Percentiles rank a stretch among this genome's conserved stretches.
Conservation (phyloP, 208 protist species). For the Trypanosoma avium region DNA sequence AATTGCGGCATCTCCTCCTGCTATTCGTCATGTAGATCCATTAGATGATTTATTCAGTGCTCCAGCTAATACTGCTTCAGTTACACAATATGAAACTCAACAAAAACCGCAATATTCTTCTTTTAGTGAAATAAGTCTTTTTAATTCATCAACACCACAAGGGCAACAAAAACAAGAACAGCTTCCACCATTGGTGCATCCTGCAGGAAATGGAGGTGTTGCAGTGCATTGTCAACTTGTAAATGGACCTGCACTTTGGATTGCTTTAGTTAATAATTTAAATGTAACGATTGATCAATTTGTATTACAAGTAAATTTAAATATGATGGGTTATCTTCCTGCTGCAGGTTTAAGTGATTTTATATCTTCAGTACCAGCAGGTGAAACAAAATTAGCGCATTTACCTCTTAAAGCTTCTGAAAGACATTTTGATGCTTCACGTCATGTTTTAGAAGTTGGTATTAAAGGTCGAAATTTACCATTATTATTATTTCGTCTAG, state of each 20-base stretch:
- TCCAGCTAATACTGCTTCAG: slow-evolving; percentile 8
- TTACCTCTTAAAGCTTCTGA: slow-evolving; percentile 19
- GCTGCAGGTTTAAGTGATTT: neutral
- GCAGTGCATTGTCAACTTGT: slow-evolving; percentile 20
- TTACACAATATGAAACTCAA: neutral
- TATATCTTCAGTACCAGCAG: slow-evolving; percentile 15
- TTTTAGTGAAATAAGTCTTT: neutral
- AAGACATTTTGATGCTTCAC: slow-evolving; percentile 23
- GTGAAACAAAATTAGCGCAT: slow-evolving; percentile 4
- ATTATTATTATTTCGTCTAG: slow-evolving; percentile 20
- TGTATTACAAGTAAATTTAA: slow-evolving; percentile 34
- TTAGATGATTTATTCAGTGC: slow-evolving; percentile 45
- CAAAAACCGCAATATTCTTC: neutral
- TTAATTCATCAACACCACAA: slow-evolving; percentile 1
- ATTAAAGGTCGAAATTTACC: slow-evolving; percentile 20
- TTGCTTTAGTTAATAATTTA: slow-evolving; percentile 28
- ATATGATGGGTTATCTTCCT: slow-evolving; percentile 20
- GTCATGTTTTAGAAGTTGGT: slow-evolving; percentile 18
- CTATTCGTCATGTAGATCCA: slow-evolving; percentile 32
- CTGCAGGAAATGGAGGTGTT: slow-evolving; percentile 2
- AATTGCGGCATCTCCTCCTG: neutral
- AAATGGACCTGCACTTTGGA: slow-evolving; percentile 22
- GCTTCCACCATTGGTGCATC: slow-evolving; percentile 22
- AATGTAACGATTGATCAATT: slow-evolving; percentile 12
- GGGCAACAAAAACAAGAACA: neutral